These are phyloP conservation scores for Oropetium thomaeum DNA, from an alignment of 176 grass and related monocot species.

Conservation along the genomic window DNA sequence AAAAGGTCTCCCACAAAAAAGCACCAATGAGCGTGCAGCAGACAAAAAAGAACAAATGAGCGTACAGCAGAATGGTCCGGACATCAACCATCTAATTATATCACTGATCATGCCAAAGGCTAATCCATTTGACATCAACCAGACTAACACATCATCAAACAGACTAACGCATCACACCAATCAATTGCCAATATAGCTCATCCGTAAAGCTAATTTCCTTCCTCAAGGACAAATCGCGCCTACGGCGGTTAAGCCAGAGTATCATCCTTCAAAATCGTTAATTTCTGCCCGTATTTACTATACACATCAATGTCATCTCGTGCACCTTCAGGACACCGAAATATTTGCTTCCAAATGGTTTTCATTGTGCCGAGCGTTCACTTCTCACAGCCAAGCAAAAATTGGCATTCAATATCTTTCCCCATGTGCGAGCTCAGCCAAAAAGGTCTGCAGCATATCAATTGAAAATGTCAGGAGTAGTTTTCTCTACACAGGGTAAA, in stretches of 20 bases:
- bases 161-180: not conserved
- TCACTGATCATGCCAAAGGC: not conserved
- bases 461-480: constrained; percentile 1
- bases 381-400: constrained; percentile 14
- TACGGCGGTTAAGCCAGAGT: not conserved
- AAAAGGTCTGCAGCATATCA: not conserved
- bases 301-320: constrained; percentile 21
- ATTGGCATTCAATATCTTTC: constrained; percentile 1
- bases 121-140: not conserved
- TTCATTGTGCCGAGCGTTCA: not conserved
- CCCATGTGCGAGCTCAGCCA: not conserved
- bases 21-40: not conserved
- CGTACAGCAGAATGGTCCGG: not conserved
- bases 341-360: not conserved
- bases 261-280: not conserved
- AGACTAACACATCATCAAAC: not conserved
- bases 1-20: not conserved
- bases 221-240: not conserved
- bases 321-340: not conserved
- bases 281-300: not conserved
- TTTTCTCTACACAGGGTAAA: no score
- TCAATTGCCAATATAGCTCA: not conserved
- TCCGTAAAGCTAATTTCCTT: not conserved
- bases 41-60: no score
- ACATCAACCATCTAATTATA: not conserved